Percentiles rank a stretch among this genome's conserved stretches.
phyloP scores from a whole-genome alignment of 169 alveolate genomes.

The Miamiensis avidus region DNA sequence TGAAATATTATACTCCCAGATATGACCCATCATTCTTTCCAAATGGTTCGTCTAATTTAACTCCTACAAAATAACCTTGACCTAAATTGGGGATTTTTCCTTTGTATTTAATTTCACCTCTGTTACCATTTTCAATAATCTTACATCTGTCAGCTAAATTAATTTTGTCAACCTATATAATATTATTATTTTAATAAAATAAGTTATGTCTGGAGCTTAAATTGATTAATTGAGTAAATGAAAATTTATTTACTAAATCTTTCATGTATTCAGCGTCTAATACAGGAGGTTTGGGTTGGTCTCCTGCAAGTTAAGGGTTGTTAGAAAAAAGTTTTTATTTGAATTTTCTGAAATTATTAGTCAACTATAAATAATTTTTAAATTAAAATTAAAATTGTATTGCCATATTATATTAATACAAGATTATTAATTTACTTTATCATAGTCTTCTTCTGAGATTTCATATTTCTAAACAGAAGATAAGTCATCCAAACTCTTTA shows the following conservation, averaged over 20 bases:
- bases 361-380: conserved; percentile 13
- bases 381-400: too few species aligned
- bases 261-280: conserved; percentile 72
- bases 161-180: conserved; percentile 54
- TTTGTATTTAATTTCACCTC: conserved; percentile 86
- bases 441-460: conserved; percentile 84
- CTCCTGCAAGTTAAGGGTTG: conserved; percentile 68
- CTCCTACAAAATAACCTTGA: conserved; percentile 85
- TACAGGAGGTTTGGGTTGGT: conserved; percentile 52
- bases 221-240: too few species aligned
- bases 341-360: conserved; percentile 67
- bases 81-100: conserved; percentile 82
- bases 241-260: conserved; percentile 37
- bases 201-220: too few species aligned
- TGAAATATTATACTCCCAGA: conserved; percentile 69
- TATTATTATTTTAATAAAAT: too few species aligned
- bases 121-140: conserved; percentile 71
- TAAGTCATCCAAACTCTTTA: conserved; percentile 70
- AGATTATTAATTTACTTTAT: conserved; percentile 21
- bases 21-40: conserved; percentile 83
- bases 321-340: conserved; percentile 61
- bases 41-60: conserved; percentile 79
- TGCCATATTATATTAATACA: conserved; percentile 34
- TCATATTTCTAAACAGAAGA: conserved; percentile 74
- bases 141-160: conserved; percentile 76